Base-by-base conservation (phyloP, 306 rosid genomes). In the Cicer pinnatifidum region DNA sequence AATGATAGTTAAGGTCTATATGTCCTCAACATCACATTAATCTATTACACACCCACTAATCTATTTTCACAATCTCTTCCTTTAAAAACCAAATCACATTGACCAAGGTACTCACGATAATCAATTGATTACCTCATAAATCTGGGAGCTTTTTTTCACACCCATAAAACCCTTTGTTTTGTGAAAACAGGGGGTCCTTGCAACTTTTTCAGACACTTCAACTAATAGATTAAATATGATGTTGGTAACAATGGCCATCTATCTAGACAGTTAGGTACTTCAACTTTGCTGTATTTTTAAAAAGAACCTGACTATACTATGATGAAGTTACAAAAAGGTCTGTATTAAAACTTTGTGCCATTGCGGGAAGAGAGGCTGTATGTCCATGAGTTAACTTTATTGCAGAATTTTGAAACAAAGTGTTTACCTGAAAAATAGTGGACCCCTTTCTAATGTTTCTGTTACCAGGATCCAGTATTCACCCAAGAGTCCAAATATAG, bases 171-270 rank as follows among this genome's bases (percentile, higher is more conserved):
- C 11, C 37, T 23, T 61, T 65, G 56, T 20, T 52, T 52, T 53
- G 57, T 37, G 2, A 75, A 64, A 64, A 37, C 64, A 19, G 54
- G 79, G 53, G 39, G 12, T 50, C 20, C 33, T 52, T 75, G 72
- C 45, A 52, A 75, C 66, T n/a, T 75, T 50, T 66, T 23, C 17
- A 13, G 57, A 53, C 37, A 5, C 44, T 13, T 75, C 28, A 39
- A 50, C 63, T 63, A 38, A 8, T 62, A 50, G 63, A 75, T 71
- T 75, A 23, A 40, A 45, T 20, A 75, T 64, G 72, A 75, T 50
- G 11, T 39, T 75, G 71, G 41, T 41, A 16, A 73, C n/a, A 15
- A 4, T 60, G 60, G 8, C 13, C 59, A 73, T 60, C 69, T 59
- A 73, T 47, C 51, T 48, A 48, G 78, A 62, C 40, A 40, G 6